Percentiles rank a stretch among this genome's conserved stretches.
Evolutionary conservation across 495 filamentous ascomycete species (phyloP).

Genomic region (Aspergillus bertholletiae): DNA sequence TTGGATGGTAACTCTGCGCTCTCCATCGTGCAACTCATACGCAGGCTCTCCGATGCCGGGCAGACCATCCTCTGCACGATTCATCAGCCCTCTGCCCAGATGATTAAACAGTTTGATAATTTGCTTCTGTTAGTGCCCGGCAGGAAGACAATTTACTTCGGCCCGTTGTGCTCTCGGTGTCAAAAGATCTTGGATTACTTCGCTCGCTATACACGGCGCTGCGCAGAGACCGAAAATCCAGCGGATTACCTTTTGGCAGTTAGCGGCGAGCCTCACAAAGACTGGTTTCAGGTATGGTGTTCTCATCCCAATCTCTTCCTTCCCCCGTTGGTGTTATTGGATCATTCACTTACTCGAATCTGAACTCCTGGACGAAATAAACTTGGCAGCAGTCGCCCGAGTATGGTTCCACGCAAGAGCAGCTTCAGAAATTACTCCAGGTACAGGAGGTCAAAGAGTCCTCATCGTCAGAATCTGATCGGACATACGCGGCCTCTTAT

Average conservation of each 20-base stretch:
- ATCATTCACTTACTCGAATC: too few relatives aligned
- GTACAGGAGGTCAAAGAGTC: too few relatives aligned
- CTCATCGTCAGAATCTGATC: too few relatives aligned
- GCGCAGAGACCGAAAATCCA: slow-evolving; percentile 47
- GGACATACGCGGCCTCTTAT: too few relatives aligned
- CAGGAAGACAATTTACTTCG: slow-evolving; percentile 54
- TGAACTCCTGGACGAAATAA: too few relatives aligned
- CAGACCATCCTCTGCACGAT: slow-evolving; percentile 64
- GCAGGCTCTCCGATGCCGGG: slow-evolving; percentile 55
- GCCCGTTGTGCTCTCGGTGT: slow-evolving; percentile 47
- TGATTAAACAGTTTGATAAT: slow-evolving; percentile 56
- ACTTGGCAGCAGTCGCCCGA: too few relatives aligned
- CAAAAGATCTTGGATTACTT: slow-evolving; percentile 47
- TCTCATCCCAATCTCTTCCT: too few relatives aligned
- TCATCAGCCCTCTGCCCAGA: slow-evolving; percentile 46
- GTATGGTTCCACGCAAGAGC: too few relatives aligned
- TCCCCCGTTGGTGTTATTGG: too few relatives aligned
- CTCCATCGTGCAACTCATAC: slow-evolving; percentile 62
- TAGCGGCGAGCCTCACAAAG: too few relatives aligned
- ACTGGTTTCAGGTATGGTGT: too few relatives aligned
- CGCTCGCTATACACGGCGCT: slow-evolving; percentile 30
- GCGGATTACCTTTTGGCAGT: slow-evolving; percentile 69
- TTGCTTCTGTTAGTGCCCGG: slow-evolving; percentile 48
- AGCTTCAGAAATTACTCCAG: too few relatives aligned
- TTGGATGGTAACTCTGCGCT: slow-evolving; percentile 66